Conservation (phyloP, 768 basidiomycete species). For the Scleroderma citrinum region DNA sequence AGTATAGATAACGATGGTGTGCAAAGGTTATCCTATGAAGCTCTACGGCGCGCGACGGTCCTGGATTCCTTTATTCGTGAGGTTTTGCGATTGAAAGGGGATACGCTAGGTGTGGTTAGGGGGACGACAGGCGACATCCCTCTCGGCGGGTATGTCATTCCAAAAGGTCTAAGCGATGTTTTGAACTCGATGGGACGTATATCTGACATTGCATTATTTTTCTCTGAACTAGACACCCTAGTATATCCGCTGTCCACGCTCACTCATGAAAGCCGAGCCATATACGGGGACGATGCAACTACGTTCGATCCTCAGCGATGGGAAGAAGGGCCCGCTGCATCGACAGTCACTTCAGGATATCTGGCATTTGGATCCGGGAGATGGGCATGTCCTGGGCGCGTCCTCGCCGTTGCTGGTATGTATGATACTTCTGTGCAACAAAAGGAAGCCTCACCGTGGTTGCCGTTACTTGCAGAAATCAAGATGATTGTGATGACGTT, state of each 20-base stretch:
- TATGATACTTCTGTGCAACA: not conserved
- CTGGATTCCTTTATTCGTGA: conserved; percentile 33
- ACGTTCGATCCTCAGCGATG: conserved; percentile 27
- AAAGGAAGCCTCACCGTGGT: not conserved
- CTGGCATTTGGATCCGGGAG: conserved; percentile 30
- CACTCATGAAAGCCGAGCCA: conserved; percentile 19
- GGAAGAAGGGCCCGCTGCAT: conserved; percentile 20
- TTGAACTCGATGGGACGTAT: not conserved
- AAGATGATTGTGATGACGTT: conserved; percentile 30
- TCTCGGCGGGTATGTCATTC: conserved; percentile 24
- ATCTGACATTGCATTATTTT: not conserved
- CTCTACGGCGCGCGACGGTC: conserved; percentile 21
- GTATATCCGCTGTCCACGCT: conserved; percentile 27
- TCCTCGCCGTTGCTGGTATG: conserved; percentile 28
- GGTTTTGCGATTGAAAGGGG: conserved; percentile 33
- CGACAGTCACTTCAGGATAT: conserved; percentile 25
- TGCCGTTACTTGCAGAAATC: not conserved
- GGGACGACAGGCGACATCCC: conserved; percentile 22
- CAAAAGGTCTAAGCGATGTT: conserved; percentile 17
- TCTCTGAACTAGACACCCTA: conserved; percentile 14
- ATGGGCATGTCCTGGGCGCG: conserved; percentile 32
- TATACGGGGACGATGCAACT: conserved; percentile 20
- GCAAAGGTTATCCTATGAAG: conserved; percentile 11
- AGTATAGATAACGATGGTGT: conserved; percentile 18
- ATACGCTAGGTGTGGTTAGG: conserved; percentile 26